Percentiles rank a stretch among this genome's conserved stretches.
phyloP scores from a whole-genome alignment of 148 eudicot genomes.

The Persicaria tinctoria region DNA sequence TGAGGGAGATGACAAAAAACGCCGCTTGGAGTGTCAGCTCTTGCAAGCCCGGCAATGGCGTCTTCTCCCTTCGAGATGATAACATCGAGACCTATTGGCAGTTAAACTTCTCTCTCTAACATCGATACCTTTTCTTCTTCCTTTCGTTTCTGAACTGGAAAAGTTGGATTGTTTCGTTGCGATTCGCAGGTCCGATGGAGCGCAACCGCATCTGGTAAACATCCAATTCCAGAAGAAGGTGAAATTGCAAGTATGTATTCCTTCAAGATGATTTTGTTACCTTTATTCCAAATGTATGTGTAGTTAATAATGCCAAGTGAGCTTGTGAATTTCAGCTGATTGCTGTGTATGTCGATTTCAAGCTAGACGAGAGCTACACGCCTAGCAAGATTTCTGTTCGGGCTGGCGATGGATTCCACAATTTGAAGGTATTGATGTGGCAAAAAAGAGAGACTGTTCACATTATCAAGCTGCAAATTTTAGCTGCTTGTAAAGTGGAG shows the following conservation, averaged over 20 bases:
- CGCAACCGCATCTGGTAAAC: conserved; percentile 89
- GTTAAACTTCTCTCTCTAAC: conserved; percentile 28
- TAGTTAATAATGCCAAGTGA: neutral
- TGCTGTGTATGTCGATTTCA: conserved; percentile 79
- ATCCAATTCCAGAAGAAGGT: conserved; percentile 97
- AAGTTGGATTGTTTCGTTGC: neutral
- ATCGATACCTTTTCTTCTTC: neutral
- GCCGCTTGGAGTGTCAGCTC: conserved; percentile 99
- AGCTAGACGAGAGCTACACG: conserved; percentile 97
- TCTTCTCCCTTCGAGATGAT: conserved; percentile 69
- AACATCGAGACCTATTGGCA: conserved; percentile 89
- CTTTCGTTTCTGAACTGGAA: neutral
- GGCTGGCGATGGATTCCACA: conserved; percentile 95
- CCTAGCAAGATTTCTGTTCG: conserved; percentile 86
- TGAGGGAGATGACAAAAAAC: conserved; percentile 83
- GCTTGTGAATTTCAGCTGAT: conserved; percentile 45
- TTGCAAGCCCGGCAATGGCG: conserved; percentile 92
- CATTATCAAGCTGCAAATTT: neutral
- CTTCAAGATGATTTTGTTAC: neutral
- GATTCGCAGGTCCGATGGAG: conserved; percentile 72
- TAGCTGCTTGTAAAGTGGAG: neutral
- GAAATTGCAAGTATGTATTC: conserved; percentile 51
- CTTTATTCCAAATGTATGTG: neutral
- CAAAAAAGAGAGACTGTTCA: neutral
- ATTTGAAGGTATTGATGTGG: conserved; percentile 43